phyloP scores from a whole-genome alignment of 805 yeast genomes.

The Kuraishia capsulata region DNA sequence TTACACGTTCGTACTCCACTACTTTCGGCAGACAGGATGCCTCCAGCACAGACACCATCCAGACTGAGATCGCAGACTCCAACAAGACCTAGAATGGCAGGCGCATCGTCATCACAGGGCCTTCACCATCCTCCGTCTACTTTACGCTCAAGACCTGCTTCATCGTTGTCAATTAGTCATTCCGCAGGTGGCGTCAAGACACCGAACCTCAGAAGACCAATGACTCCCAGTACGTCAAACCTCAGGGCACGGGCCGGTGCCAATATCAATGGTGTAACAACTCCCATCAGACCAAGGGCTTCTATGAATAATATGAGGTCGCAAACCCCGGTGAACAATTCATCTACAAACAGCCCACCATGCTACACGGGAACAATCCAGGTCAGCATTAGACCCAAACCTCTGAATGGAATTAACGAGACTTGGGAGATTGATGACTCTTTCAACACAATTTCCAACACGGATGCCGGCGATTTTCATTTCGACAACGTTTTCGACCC shows the following conservation, averaged over 20 bases:
- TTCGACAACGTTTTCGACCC: constrained; percentile 78
- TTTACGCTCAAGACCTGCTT: constrained; percentile 11
- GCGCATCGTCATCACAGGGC: constrained; percentile 5
- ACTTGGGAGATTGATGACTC: constrained; percentile 35
- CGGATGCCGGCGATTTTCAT: constrained; percentile 53
- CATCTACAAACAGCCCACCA: constrained; percentile 2
- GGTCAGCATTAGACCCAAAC: constrained; percentile 74
- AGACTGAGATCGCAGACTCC: constrained; percentile 10
- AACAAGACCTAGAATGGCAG: constrained; percentile 5
- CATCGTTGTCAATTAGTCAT: constrained; percentile 7
- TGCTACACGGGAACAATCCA: constrained; percentile 62
- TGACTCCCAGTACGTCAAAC: constrained; percentile 8
- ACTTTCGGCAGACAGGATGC: too few species aligned
- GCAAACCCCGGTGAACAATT: constrained; percentile 4
- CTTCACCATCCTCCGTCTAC: constrained; percentile 9
- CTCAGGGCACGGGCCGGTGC: constrained; percentile 3
- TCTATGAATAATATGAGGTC: constrained; percentile 8
- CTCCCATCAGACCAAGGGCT: constrained; percentile 11
- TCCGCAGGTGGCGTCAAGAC: constrained; percentile 6
- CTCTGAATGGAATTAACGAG: constrained; percentile 22
- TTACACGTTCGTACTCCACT: too few species aligned
- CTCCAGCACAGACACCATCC: constrained; percentile 4
- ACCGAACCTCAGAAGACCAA: constrained; percentile 10
- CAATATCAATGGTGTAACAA: constrained; percentile 10
- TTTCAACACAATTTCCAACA: constrained; percentile 30